phyloP scores from a whole-genome alignment of 1,284 basidiomycete genomes.

The Moniliophthora roreri region DNA sequence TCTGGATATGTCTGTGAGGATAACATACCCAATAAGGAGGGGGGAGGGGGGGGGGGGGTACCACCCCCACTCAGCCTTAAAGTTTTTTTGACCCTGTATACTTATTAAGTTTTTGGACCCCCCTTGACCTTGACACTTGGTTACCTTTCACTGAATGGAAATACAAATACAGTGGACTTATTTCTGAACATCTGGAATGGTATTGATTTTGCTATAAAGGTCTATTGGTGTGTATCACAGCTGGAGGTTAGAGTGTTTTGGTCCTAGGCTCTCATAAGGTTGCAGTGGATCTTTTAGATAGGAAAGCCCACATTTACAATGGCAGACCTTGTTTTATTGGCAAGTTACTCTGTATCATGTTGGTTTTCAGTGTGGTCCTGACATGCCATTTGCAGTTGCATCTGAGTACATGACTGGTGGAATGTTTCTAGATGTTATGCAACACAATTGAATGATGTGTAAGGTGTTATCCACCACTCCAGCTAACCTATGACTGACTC shows the following conservation, averaged over 20 bases:
- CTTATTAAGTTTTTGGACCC: no score
- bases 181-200: not conserved
- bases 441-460: not conserved
- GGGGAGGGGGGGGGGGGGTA: no score
- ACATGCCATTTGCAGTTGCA: no score
- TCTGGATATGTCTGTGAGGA: no score
- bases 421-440: not conserved
- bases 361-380: no score
- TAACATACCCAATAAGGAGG: no score
- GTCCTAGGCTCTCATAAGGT: slow-evolving; percentile 15
- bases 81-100: no score
- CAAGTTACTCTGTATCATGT: no score
- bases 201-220: not conserved
- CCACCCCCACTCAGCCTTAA: no score
- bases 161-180: not conserved
- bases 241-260: not conserved
- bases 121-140: not conserved
- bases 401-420: not conserved
- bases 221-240: not conserved
- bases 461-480: not conserved
- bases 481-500: not conserved
- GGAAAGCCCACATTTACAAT: slow-evolving; percentile 18
- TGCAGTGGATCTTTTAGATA: slow-evolving; percentile 19
- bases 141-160: not conserved
- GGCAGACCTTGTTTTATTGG: slow-evolving; percentile 12